A percentile compares a stretch with the other conserved stretches of the same genome.
These are phyloP conservation scores for Botrytis galanthina DNA, from an alignment of 2,329 filamentous ascomycete genomes.

Conservation along the genomic window DNA sequence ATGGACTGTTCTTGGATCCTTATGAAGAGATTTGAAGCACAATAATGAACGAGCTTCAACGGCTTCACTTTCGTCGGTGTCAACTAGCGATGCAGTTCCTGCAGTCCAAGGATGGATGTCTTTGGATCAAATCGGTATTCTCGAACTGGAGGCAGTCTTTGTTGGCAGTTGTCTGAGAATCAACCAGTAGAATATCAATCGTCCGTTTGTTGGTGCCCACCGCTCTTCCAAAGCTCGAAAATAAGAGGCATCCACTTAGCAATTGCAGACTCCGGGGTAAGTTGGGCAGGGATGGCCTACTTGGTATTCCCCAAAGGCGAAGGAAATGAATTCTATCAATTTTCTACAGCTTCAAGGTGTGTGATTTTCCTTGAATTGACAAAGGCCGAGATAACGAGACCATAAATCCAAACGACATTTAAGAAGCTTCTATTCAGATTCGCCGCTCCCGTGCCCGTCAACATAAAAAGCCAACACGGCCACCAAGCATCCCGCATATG, in stretches of 20 bases:
- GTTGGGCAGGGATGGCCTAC: conserved; percentile 27
- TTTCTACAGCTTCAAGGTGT: conserved; percentile 14
- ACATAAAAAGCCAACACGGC: conserved; percentile 30
- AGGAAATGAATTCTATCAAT: conserved; percentile 27
- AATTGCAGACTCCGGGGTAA: conserved; percentile 10
- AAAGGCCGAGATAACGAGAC: conserved; percentile 28
- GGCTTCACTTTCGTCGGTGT: conserved; percentile 31
- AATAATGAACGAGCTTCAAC: conserved; percentile 27
- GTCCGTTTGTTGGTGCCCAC: conserved; percentile 50
- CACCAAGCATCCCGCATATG: conserved; percentile 32
- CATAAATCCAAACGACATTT: conserved; percentile 30
- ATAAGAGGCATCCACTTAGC: conserved; percentile 41
- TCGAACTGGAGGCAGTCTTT: conserved; percentile 47
- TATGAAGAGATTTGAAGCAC: conserved; percentile 28
- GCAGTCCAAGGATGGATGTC: conserved; percentile 32
- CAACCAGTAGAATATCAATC: conserved; percentile 40
- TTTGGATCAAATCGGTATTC: conserved; percentile 34
- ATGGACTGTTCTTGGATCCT: conserved; percentile 28
- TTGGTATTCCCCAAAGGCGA: conserved; percentile 16
- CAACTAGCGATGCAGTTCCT: conserved; percentile 31
- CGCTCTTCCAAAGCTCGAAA: conserved; percentile 46
- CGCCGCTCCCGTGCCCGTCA: conserved; percentile 36
- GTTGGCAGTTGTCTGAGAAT: conserved; percentile 49
- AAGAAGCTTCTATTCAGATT: conserved; percentile 34
- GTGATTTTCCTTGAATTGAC: conserved; percentile 23